Conservation (phyloP, 805 yeast species). For the Yarrowia divulgata region DNA sequence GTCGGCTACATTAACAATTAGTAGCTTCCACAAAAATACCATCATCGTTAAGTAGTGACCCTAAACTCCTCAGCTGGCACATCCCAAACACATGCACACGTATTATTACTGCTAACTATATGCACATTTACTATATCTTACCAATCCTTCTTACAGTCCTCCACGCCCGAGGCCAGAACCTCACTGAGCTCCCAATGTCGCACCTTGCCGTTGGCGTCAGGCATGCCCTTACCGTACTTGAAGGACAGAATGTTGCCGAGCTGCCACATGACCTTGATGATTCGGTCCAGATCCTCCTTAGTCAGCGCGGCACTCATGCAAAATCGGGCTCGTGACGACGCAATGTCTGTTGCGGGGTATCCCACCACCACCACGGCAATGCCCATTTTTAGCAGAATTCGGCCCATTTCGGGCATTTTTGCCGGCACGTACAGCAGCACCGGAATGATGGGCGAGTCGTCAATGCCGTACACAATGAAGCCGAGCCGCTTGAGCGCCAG, state of each 20-base stretch:
- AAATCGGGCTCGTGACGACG: constrained; percentile 87
- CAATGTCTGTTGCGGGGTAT: constrained; percentile 95
- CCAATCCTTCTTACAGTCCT: constrained; percentile 40
- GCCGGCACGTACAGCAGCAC: constrained; percentile 86
- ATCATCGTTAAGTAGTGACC: no score
- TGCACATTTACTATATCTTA: constrained; percentile 6
- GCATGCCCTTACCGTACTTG: constrained; percentile 52
- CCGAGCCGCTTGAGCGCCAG: constrained; percentile 91
- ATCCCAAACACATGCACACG: constrained; percentile 4
- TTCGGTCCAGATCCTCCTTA: constrained; percentile 88
- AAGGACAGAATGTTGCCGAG: constrained; percentile 78
- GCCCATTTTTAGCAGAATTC: constrained; percentile 76
- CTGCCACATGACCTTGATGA: constrained; percentile 72
- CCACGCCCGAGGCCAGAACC: constrained; percentile 34
- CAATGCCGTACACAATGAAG: constrained; percentile 91
- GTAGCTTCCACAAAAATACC: no score
- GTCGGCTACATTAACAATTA: no score
- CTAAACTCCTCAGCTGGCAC: no score
- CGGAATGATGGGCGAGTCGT: constrained; percentile 96
- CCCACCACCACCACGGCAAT: constrained; percentile 97
- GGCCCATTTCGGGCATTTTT: constrained; percentile 90
- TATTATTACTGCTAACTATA: constrained; percentile 15
- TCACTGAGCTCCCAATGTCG: constrained; percentile 54
- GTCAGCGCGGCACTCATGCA: constrained; percentile 93
- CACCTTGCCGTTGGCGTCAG: constrained; percentile 58